Conservation (phyloP, 1,284 basidiomycete genomes). For the Melampsora larici-populina region DNA sequence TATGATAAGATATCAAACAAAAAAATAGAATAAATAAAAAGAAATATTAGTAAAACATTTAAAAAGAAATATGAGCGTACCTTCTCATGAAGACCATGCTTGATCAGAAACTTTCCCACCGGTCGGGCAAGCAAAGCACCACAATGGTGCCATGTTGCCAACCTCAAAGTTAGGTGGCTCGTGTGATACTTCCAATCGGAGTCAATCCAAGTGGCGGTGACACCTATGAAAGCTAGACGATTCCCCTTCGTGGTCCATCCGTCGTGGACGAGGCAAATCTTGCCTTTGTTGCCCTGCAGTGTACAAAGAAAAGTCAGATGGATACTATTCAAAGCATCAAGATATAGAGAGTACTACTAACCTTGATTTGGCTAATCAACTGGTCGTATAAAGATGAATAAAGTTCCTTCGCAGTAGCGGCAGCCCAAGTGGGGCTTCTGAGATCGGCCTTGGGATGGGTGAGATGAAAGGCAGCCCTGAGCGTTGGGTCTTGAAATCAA, state of each 20-base stretch:
- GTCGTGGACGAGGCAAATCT: slow-evolving; percentile 7
- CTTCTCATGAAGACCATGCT: background rate
- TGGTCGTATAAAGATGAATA: no score
- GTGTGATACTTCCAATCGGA: slow-evolving; percentile 1
- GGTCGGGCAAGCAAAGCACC: background rate
- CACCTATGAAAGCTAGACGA: background rate
- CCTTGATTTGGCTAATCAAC: no score
- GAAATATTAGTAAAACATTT: no score
- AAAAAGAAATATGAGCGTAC: background rate
- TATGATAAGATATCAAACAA: no score
- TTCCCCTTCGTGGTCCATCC: slow-evolving; percentile 16
- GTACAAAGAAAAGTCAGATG: no score
- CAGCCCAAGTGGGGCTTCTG: background rate
- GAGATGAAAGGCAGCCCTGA: background rate
- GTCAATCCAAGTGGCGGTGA: background rate
- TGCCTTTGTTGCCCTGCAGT: background rate
- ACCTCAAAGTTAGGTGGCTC: background rate
- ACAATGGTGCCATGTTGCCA: background rate
- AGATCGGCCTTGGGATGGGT: background rate
- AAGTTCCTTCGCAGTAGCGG: no score
- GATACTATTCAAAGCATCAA: no score
- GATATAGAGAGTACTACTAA: no score
- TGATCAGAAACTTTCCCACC: no score
- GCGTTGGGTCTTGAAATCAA: slow-evolving; percentile 1
- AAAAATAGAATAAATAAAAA: no score